Base-by-base conservation (phyloP, 2,329 filamentous ascomycete genomes). In the Pseudocercospora macadamiae region DNA sequence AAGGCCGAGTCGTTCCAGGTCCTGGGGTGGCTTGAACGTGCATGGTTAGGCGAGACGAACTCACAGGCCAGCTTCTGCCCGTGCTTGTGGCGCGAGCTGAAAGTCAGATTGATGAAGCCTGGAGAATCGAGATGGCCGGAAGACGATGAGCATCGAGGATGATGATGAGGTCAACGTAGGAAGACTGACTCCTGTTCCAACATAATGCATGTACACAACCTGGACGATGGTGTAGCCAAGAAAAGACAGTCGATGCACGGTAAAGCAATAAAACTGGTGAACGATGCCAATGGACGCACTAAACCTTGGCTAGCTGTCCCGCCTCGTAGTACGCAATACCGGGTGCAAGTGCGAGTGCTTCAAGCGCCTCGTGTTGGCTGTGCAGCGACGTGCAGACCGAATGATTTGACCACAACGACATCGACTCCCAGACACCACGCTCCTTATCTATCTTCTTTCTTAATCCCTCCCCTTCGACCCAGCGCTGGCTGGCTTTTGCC, bases 31-130 rank as follows among this genome's bases (percentile, higher is more conserved):
- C 19, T 26, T 47, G 10, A 26, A 47, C 42, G 42, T 23, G 42
- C 42, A 47, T 47, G 9, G 28, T 14, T 44, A 23, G 39, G 39
- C 39, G 39, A 44, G 19, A 19, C 6, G 28, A 32, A 32, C 6
- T 32, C 6, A 19, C 21, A 21, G 16, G 6, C 42, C 23, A 47
- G 42, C 42, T n/a, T 47, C 10, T 26, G 42, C 42, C 14, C 42
- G 16, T 47, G 42, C 19, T 10, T 47, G 42, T 47, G 42, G 42
- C 42, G 42, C 42, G 42, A 47, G 42, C 42, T 47, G 6, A 23
- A 26, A 47, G 19, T 26, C 23, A 25, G 42, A 47, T 28, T 23
- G 42, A 47, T 47, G 42, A 28, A 25, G 12, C 23, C 28, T 6
- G 28, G 28, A n/a, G n/a, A n/a, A n/a, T n/a, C n/a, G n/a, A n/a